Conservation (phyloP, 805 yeast genomes). For the Hyphopichia homilentoma region DNA sequence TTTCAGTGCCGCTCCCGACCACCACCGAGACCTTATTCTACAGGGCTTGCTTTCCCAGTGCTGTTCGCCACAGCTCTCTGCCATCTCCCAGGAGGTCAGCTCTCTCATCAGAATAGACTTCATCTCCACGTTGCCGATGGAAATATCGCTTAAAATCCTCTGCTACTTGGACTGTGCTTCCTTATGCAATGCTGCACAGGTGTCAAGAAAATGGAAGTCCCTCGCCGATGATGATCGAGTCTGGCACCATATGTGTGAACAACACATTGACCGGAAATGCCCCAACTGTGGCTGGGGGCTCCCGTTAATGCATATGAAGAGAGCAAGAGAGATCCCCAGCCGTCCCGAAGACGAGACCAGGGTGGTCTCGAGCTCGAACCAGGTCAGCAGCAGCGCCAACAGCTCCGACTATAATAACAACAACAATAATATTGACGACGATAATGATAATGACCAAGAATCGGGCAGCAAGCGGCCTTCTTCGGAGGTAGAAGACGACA, state of each 20-base stretch:
- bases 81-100: constrained; percentile 74
- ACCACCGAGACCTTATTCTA: constrained; percentile 69
- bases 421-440: constrained; percentile 7
- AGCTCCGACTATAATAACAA: background rate
- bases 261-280: constrained; percentile 95
- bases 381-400: constrained; percentile 11
- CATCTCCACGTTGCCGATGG: constrained; percentile 79
- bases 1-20: constrained; percentile 69
- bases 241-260: constrained; percentile 98
- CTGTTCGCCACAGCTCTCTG: constrained; percentile 93
- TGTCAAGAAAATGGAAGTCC: constrained; percentile 78
- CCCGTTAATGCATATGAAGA: constrained; percentile 87
- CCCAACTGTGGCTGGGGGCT: constrained; percentile 99
- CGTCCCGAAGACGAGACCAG: constrained; percentile 14
- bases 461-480: constrained; percentile 12
- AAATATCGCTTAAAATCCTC: constrained; percentile 76
- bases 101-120: constrained; percentile 85
- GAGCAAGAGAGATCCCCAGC: constrained; percentile 48
- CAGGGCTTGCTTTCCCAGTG: constrained; percentile 85
- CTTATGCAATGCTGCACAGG: constrained; percentile 92
- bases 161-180: constrained; percentile 91
- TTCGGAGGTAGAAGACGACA: constrained; percentile 9
- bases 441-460: constrained; percentile 9
- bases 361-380: constrained; percentile 10
- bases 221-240: constrained; percentile 95